Evolutionary conservation across 176 grass and related monocot genomes (phyloP), one percentile per base, ranked within the genome.

Genomic region (Oryza rufipogon): DNA sequence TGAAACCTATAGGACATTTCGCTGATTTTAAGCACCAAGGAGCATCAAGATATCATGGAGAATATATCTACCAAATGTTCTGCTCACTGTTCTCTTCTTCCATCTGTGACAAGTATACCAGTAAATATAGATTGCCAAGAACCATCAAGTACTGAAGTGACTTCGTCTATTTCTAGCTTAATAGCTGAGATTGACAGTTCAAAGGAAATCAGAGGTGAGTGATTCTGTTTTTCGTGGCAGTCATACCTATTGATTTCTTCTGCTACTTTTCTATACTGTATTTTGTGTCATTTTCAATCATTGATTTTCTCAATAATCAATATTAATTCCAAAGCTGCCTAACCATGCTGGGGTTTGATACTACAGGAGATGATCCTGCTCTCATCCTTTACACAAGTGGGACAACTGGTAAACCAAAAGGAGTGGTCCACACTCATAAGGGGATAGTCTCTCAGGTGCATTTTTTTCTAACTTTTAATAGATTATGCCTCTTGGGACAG

Each of bases 381-480:
- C 87, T 98, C 23, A 98, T 98, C 81, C 93, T 98, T 85, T 98
- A 98, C 77, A 98, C 96, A 13, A 98, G 96, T 90, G 93, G 96
- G 63, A 98, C 93, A 80, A 98, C 96, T 68, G 96, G 96, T 81
- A 95, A 95, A 90, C 96, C 96, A 66, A 98, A 95, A 90, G 96
- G 96, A 63, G 96, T 98, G 22, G 91, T 93, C 83, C 96, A 98
- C 79, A 93, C 93, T 73, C 91, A 98, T 52, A 85, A 80, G 68
- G 92, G 83, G 44, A 98, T 98, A 61, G 70, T 92, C 87, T 87
- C 91, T 87, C 93, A 98, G 91, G 93, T 98, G 66, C 52, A 51
- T 86, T 61, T 48, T 48, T 48, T 77, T 64, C 19, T 61, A n/a
- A 84, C 52, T 63, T 77, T 85, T 77, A 80, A 45, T 73, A 63